These are phyloP conservation scores for Calocybe indica DNA, from an alignment of 768 basidiomycete genomes.

Conservation along the genomic window DNA sequence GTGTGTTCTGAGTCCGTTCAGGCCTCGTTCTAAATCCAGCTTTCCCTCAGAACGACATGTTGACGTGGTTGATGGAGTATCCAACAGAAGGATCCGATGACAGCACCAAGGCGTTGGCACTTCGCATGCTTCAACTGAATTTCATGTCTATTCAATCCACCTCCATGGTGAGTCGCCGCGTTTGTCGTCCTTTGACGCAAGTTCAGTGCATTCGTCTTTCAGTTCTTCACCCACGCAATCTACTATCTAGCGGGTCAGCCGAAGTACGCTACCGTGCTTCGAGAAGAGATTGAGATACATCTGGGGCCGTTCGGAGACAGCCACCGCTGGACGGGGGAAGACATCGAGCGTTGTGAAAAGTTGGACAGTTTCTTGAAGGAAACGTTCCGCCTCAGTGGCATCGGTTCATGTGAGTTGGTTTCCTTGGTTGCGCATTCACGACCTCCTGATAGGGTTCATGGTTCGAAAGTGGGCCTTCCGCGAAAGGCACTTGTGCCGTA, in stretches of 20 bases:
- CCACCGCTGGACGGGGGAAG: constrained; percentile 3
- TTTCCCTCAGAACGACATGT: constrained; percentile 10
- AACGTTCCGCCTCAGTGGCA: constrained; percentile 21
- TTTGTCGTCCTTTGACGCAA: background rate
- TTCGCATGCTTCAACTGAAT: constrained; percentile 27
- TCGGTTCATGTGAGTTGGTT: constrained; percentile 18
- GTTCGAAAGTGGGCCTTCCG: constrained; percentile 18
- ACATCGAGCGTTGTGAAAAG: constrained; percentile 11
- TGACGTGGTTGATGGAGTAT: constrained; percentile 14
- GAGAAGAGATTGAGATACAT: constrained; percentile 26
- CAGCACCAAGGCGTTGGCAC: constrained; percentile 3
- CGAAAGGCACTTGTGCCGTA: constrained; percentile 11
- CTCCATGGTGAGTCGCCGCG: constrained; percentile 9
- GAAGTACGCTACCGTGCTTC: constrained; percentile 18
- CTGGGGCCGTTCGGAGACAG: constrained; percentile 3
- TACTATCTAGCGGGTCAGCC: constrained; percentile 21
- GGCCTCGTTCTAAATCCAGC: background rate
- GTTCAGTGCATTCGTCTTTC: background rate
- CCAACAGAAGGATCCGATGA: constrained; percentile 6
- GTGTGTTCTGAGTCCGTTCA: constrained; percentile 1
- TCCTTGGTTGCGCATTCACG: constrained; percentile 6
- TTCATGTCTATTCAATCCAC: constrained; percentile 30
- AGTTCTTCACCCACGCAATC: constrained; percentile 23
- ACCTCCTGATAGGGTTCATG: constrained; percentile 14
- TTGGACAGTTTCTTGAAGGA: constrained; percentile 32